Percentiles rank a stretch among this genome's conserved stretches.
phyloP scores from a whole-genome alignment of 768 basidiomycete genomes.

The Rossbeevera mucosa region DNA sequence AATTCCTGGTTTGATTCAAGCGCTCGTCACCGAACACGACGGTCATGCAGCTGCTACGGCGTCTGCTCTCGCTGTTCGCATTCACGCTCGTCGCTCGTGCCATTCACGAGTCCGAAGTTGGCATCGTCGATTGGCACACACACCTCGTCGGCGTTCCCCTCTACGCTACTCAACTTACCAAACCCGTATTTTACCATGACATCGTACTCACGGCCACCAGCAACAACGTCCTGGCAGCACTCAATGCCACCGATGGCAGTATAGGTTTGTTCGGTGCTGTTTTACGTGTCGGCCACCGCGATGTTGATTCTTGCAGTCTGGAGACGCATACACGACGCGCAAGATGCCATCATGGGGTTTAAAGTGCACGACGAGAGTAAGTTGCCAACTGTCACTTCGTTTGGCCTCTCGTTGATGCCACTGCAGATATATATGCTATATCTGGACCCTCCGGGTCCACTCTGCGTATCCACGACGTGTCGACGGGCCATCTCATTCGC shows the following conservation, averaged over 20 bases:
- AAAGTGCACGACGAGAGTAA: constrained; percentile 54
- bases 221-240: constrained; percentile 74
- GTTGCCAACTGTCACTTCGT: constrained; percentile 18
- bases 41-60: constrained; percentile 17
- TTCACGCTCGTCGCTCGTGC: constrained; percentile 36
- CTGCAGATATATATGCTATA: constrained; percentile 60
- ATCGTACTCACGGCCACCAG: constrained; percentile 62
- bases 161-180: constrained; percentile 41
- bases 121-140: constrained; percentile 86
- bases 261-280: constrained; percentile 47
- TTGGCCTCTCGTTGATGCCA: not conserved
- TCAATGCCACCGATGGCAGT: constrained; percentile 63
- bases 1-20: too few species aligned
- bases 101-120: constrained; percentile 70
- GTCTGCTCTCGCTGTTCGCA: constrained; percentile 14
- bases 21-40: not conserved
- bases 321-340: constrained; percentile 71
- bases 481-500: constrained; percentile 58
- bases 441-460: constrained; percentile 73
- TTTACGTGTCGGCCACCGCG: constrained; percentile 2
- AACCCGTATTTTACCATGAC: constrained; percentile 59
- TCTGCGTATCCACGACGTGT: constrained; percentile 61
- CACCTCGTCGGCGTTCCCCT: constrained; percentile 70
- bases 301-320: constrained; percentile 48
- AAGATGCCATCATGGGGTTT: constrained; percentile 65